A percentile compares a stretch with the other conserved stretches of the same genome.
Conservation (phyloP, 108 stramenopile genomes). For the Skeletonema costatum region DNA sequence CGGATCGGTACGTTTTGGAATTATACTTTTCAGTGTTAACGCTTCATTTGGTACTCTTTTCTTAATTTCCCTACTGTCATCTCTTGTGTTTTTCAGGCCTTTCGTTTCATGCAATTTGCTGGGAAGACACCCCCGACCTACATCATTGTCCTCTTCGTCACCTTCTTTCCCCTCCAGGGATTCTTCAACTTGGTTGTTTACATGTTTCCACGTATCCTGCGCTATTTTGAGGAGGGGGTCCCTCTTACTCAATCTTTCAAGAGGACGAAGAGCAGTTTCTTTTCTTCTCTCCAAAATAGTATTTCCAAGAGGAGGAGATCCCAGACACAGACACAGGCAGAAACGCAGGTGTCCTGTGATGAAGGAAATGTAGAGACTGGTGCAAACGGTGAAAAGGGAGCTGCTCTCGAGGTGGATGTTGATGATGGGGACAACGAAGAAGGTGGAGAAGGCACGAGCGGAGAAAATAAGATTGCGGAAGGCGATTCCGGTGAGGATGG, state of each 20-base stretch:
- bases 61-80: neutral
- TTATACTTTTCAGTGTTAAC: neutral
- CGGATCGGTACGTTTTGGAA: conserved; percentile 1
- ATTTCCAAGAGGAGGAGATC: neutral
- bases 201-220: neutral
- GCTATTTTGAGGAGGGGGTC: neutral
- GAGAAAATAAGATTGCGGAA: neutral
- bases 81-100: neutral
- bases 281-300: neutral
- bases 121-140: neutral
- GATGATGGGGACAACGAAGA: neutral
- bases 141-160: conserved; percentile 16
- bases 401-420: too few species aligned
- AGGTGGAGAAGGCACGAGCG: neutral
- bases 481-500: neutral
- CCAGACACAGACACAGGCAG: too few species aligned
- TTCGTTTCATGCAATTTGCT: conserved; percentile 16
- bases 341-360: neutral
- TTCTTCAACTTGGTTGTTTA: conserved; percentile 32
- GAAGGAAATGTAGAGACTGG: neutral
- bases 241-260: neutral
- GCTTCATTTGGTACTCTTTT: neutral
- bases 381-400: neutral
- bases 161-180: conserved; percentile 27
- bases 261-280: neutral